Evolutionary conservation across 176 grass and related monocot species (phyloP).

Genomic region (Eleusine coracana): DNA sequence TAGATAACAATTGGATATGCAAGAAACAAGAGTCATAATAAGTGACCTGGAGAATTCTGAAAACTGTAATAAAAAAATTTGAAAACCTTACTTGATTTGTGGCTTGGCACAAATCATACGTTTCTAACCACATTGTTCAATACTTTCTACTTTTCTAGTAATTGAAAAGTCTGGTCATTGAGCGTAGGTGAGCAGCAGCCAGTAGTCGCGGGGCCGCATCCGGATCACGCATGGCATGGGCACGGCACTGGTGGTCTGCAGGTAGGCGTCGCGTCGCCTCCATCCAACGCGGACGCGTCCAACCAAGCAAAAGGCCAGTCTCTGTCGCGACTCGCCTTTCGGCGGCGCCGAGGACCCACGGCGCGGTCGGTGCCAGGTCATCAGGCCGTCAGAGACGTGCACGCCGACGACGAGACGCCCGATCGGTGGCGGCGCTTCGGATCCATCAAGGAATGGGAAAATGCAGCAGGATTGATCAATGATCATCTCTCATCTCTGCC

Average conservation of each 20-base stretch:
- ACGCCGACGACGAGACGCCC: background rate
- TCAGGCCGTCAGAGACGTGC: conserved; percentile 8
- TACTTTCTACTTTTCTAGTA: too few species aligned
- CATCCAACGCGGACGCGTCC: background rate
- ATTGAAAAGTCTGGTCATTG: background rate
- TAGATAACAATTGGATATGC: too few species aligned
- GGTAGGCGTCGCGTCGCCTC: conserved; percentile 9
- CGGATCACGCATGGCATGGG: conserved; percentile 4
- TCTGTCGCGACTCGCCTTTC: background rate
- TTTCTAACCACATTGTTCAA: too few species aligned
- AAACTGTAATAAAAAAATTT: too few species aligned
- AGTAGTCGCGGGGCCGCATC: background rate
- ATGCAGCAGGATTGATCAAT: too few species aligned
- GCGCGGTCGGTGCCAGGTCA: conserved; percentile 9
- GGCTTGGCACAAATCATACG: too few species aligned
- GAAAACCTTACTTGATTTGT: too few species aligned
- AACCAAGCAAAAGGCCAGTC: background rate
- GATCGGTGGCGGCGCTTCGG: conserved; percentile 14
- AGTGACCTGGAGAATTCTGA: too few species aligned
- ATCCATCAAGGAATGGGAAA: background rate
- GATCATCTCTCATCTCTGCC: too few species aligned
- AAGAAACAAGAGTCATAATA: too few species aligned
- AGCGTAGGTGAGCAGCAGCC: background rate
- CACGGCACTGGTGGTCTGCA: conserved; percentile 8
- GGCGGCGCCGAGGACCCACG: background rate